These are phyloP conservation scores for Mortierella sp. DNA, from an alignment of 371 early-diverging fungal genomes.

Conservation along the genomic window DNA sequence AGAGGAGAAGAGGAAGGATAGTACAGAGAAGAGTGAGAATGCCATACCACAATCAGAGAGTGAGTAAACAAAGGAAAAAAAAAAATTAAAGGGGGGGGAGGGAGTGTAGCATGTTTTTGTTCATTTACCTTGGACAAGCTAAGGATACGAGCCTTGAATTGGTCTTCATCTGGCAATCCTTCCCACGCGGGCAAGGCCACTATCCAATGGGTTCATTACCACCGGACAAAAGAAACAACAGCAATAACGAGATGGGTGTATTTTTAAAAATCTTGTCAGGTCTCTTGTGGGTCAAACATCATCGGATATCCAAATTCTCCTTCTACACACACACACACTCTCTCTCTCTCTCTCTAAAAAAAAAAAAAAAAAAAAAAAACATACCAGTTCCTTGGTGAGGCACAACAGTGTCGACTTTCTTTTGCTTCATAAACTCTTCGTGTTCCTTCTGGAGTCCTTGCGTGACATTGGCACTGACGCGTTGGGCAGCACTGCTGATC, in stretches of 20 bases:
- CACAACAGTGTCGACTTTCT: constrained; percentile 31
- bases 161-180: constrained; percentile 66
- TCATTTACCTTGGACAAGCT: constrained; percentile 64
- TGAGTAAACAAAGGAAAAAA: neutral
- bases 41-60: neutral
- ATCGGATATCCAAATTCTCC: no score
- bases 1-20: no score
- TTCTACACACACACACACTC: no score
- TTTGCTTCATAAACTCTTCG: constrained; percentile 49
- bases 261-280: no score
- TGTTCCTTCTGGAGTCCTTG: constrained; percentile 54
- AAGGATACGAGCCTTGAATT: constrained; percentile 64
- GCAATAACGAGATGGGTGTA: neutral
- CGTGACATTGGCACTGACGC: constrained; percentile 45
- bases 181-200: constrained; percentile 68
- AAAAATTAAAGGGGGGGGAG: neutral
- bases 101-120: no score
- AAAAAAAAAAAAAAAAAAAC: no score
- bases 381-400: constrained; percentile 50
- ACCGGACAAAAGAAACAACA: neutral
- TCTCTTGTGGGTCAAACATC: no score
- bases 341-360: no score
- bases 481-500: constrained; percentile 43
- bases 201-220: constrained; percentile 16
- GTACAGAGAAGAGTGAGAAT: constrained; percentile 3